phyloP scores from a whole-genome alignment of 2,329 filamentous ascomycete genomes.

The Purpureocillium lavendulum region DNA sequence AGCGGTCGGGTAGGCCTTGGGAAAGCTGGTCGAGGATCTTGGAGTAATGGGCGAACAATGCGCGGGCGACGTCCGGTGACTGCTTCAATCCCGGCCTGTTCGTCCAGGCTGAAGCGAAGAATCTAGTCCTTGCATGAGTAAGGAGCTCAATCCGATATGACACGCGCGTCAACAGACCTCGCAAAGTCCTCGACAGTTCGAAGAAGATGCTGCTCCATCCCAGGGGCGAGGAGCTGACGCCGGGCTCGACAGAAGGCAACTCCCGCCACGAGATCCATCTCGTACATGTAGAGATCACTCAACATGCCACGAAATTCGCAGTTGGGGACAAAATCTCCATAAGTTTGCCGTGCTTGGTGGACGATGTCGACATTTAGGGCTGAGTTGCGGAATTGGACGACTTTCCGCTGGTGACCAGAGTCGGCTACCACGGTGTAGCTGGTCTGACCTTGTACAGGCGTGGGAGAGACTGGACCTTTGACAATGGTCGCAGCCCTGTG shows the following conservation, averaged over 20 bases:
- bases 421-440: constrained; percentile 11
- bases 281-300: constrained; percentile 7
- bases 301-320: constrained; percentile 5
- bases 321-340: constrained; percentile 8
- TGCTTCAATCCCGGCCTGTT: constrained; percentile 2
- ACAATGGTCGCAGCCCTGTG: constrained; percentile 4
- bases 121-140: constrained; percentile 5
- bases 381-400: constrained; percentile 12
- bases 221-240: constrained; percentile 1
- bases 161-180: constrained; percentile 3
- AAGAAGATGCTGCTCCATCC: constrained; percentile 5
- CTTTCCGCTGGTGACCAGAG: not conserved
- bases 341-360: constrained; percentile 6
- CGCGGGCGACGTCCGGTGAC: not conserved
- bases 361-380: constrained; percentile 6
- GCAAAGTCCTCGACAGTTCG: constrained; percentile 8
- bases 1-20: constrained; percentile 4
- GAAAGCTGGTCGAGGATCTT: constrained; percentile 8
- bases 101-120: constrained; percentile 11
- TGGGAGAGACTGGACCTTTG: constrained; percentile 7
- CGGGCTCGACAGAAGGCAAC: constrained; percentile 7
- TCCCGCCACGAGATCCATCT: constrained; percentile 8
- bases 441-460: constrained; percentile 10
- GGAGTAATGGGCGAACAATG: constrained; percentile 5
- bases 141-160: not conserved